Base-by-base conservation (phyloP, 2,329 filamentous ascomycete genomes). In the Delphinella strobiligena region DNA sequence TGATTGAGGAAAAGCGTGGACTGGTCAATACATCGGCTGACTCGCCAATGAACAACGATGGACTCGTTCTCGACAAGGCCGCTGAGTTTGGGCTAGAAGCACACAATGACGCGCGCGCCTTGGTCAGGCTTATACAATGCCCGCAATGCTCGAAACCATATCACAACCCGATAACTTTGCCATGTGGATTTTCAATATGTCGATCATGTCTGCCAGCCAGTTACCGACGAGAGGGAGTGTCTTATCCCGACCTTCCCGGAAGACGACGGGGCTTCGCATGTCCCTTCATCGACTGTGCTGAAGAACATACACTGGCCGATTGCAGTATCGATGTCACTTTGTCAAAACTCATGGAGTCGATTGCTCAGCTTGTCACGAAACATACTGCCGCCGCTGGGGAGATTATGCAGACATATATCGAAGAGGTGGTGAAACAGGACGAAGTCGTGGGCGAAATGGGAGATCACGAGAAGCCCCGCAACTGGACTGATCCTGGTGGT, bases 101-200 rank as follows among this genome's bases (percentile, higher is more conserved):
- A 22, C 62, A 68, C 47, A 61, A 64, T 46, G 68, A 79, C 54
- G 72, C 75, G 14, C 70, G 82, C 47, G 64, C 73, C 42, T 66
- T 87, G 40, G 69, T 93, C 45, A 78, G 79, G 32, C 64, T 91
- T 31, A 70, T 91, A 38, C 85, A 93, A 61, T 95, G 88, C 56
- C 71, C 71, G 9, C 64, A 72, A 46, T 94, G 88, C 58, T 83
- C 79, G 3, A 66, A 65, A 32, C 79, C 81, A 1, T 65, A 91
- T 19, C 67, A 62, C 34, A 68, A 75, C 7, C 83, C 87, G 4
- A 69, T 86, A 41, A 82, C 82, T 0, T 64, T 94, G 4, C 86
- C 87, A 4, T 95, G 88, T 56, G 86, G 87, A 19, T 75, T 80
- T 53, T 80, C 79, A 9, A 60, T 93, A 9, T 95, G 88, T 62